phyloP scores from a whole-genome alignment of 805 yeast species.

The Clavispora santaluciae region DNA sequence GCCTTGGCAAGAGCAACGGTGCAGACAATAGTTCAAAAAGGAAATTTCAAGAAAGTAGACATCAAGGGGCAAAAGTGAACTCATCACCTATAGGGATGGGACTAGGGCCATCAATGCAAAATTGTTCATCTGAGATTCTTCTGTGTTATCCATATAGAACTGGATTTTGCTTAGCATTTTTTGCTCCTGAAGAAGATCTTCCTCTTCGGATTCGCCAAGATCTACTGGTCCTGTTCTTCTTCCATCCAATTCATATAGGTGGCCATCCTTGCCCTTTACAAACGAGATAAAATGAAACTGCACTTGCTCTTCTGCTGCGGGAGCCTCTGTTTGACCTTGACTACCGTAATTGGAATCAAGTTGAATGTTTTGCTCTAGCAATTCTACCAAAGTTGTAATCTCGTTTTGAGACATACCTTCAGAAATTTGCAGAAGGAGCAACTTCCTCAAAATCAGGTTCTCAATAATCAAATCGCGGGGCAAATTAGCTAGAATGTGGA shows the following conservation, averaged over 20 bases:
- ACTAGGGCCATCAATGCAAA: constrained; percentile 78
- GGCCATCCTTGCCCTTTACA: constrained; percentile 50
- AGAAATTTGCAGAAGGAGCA: constrained; percentile 20
- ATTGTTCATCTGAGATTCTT: constrained; percentile 52
- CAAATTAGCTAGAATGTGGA: constrained; percentile 53
- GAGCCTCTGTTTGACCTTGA: constrained; percentile 66
- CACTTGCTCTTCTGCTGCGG: constrained; percentile 45
- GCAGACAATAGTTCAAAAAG: constrained; percentile 28
- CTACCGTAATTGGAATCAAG: constrained; percentile 42
- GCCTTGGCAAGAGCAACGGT: constrained; percentile 31
- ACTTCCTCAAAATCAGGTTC: constrained; percentile 27
- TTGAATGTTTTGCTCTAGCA: constrained; percentile 37
- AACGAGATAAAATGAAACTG: constrained; percentile 78
- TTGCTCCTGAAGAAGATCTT: constrained; percentile 51
- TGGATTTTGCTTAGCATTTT: constrained; percentile 52
- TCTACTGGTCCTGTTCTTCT: constrained; percentile 72
- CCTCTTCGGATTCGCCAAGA: constrained; percentile 42
- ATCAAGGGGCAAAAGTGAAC: constrained; percentile 79
- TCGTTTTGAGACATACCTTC: constrained; percentile 24
- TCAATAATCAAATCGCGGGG: constrained; percentile 42
- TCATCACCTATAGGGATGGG: constrained; percentile 26
- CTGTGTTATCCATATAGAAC: constrained; percentile 61
- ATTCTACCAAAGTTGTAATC: constrained; percentile 41
- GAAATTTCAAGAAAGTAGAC: constrained; percentile 58
- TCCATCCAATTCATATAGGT: constrained; percentile 84